phyloP scores from a whole-genome alignment of 768 basidiomycete genomes.

The Hypsizygus marmoreus region DNA sequence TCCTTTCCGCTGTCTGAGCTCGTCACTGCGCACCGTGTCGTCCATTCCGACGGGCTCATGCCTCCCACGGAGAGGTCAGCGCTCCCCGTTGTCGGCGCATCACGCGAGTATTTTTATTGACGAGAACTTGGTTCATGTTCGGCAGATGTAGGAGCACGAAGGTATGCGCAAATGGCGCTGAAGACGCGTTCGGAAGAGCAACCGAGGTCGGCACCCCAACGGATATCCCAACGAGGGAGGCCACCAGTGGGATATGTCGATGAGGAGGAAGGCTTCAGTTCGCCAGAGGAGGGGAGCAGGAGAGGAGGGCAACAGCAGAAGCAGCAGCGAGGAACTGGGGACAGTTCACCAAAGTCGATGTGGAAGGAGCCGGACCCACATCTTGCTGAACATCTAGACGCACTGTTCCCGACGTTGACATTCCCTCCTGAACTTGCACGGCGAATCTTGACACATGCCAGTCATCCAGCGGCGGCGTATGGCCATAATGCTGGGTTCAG shows the following conservation, averaged over 20 bases:
- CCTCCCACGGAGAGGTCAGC: conserved; percentile 20
- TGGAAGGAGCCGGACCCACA: conserved; percentile 21
- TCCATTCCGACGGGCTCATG: conserved; percentile 8
- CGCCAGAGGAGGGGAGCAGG: conserved; percentile 4
- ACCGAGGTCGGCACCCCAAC: conserved; percentile 15
- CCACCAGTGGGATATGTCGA: conserved; percentile 8
- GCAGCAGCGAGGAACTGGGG: no score
- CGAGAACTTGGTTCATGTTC: conserved; percentile 1
- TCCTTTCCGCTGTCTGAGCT: conserved; percentile 25
- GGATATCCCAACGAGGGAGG: conserved; percentile 10
- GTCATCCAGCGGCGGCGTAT: conserved; percentile 63
- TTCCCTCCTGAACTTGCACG: conserved; percentile 73
- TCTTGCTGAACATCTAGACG: conserved; percentile 58
- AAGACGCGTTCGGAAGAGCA: conserved; percentile 22
- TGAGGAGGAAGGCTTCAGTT: conserved; percentile 5
- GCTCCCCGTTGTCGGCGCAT: not conserved
- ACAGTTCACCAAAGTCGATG: conserved; percentile 13
- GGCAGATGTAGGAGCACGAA: conserved; percentile 20
- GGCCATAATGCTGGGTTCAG: conserved; percentile 75
- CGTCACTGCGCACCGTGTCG: conserved; percentile 21
- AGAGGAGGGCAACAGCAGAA: no score
- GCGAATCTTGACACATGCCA: conserved; percentile 77
- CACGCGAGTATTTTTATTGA: conserved; percentile 10
- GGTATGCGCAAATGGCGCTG: conserved; percentile 29
- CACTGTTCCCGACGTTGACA: conserved; percentile 62